A percentile compares a stretch with the other conserved stretches of the same genome.
Conservation (phyloP, 768 basidiomycete genomes). For the Naematelia aurantialba region DNA sequence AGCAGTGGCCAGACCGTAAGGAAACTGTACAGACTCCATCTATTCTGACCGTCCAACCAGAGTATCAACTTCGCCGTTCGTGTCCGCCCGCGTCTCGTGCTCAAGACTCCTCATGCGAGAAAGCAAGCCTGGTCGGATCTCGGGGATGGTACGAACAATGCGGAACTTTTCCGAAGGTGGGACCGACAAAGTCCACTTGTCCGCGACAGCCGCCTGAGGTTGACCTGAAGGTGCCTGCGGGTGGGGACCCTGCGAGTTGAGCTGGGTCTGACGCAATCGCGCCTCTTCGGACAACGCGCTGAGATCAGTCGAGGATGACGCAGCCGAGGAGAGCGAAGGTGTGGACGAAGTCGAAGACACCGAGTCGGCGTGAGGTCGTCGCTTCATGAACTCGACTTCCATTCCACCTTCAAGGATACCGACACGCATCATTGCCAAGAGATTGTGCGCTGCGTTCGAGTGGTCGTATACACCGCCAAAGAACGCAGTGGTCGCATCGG, state of each 20-base stretch:
- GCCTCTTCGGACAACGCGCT: constrained; percentile 14
- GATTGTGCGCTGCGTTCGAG: constrained; percentile 80
- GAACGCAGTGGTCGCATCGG: constrained; percentile 88
- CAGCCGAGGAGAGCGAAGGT: constrained; percentile 21
- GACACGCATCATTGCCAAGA: constrained; percentile 74
- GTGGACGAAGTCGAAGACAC: constrained; percentile 21
- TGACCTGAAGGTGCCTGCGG: constrained; percentile 52
- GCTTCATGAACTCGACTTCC: constrained; percentile 55
- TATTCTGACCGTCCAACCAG: constrained; percentile 24
- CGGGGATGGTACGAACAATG: constrained; percentile 55
- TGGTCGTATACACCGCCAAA: constrained; percentile 89
- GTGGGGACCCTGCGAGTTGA: constrained; percentile 40
- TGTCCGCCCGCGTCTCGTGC: constrained; percentile 33
- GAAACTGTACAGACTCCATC: not conserved
- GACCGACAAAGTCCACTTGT: constrained; percentile 51
- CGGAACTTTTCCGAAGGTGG: constrained; percentile 71
- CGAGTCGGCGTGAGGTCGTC: constrained; percentile 26
- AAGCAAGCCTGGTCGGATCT: constrained; percentile 40
- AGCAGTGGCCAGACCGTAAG: not conserved
- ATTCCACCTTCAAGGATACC: constrained; percentile 65
- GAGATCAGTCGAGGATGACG: constrained; percentile 24
- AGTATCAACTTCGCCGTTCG: constrained; percentile 33
- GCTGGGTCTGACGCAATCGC: constrained; percentile 19
- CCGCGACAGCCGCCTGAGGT: constrained; percentile 55
- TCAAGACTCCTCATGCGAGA: constrained; percentile 22